These are phyloP conservation scores for Purshia tridentata DNA, from an alignment of 306 rosid species.

Conservation along the genomic window DNA sequence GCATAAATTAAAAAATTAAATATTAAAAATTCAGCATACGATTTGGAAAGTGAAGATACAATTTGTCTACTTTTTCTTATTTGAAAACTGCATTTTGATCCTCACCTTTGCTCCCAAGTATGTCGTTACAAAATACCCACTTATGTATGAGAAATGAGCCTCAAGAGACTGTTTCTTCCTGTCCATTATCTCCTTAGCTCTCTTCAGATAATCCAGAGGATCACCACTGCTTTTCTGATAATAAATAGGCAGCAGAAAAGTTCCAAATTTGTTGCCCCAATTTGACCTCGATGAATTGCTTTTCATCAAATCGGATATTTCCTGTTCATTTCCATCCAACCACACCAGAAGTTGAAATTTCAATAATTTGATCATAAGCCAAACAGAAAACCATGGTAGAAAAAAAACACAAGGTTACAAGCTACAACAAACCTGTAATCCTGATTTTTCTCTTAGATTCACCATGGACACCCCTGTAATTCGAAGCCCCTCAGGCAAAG, in stretches of 20 bases:
- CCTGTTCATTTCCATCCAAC: conserved; percentile 40
- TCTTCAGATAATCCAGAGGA: conserved; percentile 55
- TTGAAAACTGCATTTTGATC: neutral
- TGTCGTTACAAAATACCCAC: conserved; percentile 51
- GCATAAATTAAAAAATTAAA: too few species aligned
- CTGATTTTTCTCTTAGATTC: conserved; percentile 63
- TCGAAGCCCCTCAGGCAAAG: conserved; percentile 58
- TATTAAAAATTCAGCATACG: neutral
- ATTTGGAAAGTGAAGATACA: neutral
- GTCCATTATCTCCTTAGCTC: conserved; percentile 71
- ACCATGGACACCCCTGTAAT: conserved; percentile 81
- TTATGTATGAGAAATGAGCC: conserved; percentile 55
- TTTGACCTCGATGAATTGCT: conserved; percentile 52
- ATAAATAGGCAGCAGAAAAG: conserved; percentile 61
- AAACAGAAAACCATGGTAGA: neutral
- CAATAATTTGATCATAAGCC: conserved; percentile 3
- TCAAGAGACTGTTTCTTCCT: conserved; percentile 66
- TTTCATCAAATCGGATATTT: conserved; percentile 59
- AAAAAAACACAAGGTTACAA: neutral
- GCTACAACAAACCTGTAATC: conserved; percentile 53
- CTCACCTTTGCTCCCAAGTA: conserved; percentile 72
- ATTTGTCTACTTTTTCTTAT: too few species aligned
- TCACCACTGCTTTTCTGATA: conserved; percentile 41
- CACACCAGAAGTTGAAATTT: neutral
- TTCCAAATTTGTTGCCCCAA: conserved; percentile 87